Percentiles rank a stretch among this genome's conserved stretches.
Conservation (phyloP, 2,329 filamentous ascomycete genomes). For the Talaromyces sp. region DNA sequence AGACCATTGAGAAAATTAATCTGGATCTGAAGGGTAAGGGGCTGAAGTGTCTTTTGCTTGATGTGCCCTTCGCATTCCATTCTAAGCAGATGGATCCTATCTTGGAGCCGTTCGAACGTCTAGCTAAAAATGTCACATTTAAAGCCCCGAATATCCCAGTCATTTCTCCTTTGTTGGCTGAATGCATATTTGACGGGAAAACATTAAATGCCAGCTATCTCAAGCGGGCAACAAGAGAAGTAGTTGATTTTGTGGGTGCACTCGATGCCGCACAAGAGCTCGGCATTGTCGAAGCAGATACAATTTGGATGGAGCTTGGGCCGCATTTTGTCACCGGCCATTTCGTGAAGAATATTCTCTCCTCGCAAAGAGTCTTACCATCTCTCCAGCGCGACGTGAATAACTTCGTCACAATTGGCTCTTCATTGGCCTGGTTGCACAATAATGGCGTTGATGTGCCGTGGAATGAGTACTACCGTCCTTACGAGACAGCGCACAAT, state of each 20-base stretch:
- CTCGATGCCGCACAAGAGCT: slow-evolving; percentile 1
- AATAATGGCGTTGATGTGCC: slow-evolving; percentile 57
- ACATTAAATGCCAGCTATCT: slow-evolving; percentile 56
- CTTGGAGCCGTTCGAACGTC: slow-evolving; percentile 34
- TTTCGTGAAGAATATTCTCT: not conserved
- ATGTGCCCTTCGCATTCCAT: slow-evolving; percentile 56
- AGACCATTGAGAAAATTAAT: slow-evolving; percentile 49
- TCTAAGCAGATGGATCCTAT: slow-evolving; percentile 23
- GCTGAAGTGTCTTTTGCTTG: slow-evolving; percentile 40
- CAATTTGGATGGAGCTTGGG: not conserved
- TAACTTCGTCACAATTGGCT: not conserved
- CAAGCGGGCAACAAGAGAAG: slow-evolving; percentile 59
- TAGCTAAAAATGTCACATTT: slow-evolving; percentile 34
- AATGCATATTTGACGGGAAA: slow-evolving; percentile 27
- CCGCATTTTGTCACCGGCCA: not conserved
- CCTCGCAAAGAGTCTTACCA: not conserved
- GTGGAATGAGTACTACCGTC: slow-evolving; percentile 64
- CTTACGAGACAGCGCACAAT: slow-evolving; percentile 38
- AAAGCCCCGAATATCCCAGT: slow-evolving; percentile 37
- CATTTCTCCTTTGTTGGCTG: slow-evolving; percentile 42
- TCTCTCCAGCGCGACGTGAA: not conserved
- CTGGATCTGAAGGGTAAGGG: slow-evolving; percentile 18
- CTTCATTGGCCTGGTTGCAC: not conserved
- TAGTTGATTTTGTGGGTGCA: slow-evolving; percentile 53
- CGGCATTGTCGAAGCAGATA: not conserved